Conservation (phyloP, 805 yeast species). For the Myxozyma geophila region DNA sequence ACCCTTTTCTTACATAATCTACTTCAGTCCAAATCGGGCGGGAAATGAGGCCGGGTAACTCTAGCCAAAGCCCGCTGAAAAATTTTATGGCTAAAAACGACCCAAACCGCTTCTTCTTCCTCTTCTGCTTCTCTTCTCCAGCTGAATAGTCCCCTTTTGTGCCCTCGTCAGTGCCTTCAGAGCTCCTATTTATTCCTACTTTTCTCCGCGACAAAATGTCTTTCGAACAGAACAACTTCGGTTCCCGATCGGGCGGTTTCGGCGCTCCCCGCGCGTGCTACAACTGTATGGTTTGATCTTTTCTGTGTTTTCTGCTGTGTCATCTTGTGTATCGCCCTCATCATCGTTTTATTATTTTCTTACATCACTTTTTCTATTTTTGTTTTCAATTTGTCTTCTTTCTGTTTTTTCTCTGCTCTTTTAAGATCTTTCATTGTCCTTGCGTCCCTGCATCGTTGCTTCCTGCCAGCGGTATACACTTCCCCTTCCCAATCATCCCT, state of each 20-base stretch:
- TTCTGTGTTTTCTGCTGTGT: not conserved
- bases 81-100: not conserved
- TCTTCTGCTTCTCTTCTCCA: too few relatives aligned
- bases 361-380: not conserved
- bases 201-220: conserved; percentile 6
- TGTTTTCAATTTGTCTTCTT: not conserved
- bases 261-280: conserved; percentile 35
- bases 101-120: not conserved
- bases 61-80: not conserved
- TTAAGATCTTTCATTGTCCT: not conserved
- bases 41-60: conserved; percentile 4
- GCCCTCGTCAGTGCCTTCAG: not conserved
- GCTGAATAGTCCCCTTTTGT: not conserved
- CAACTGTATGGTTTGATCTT: conserved; percentile 34
- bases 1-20: not conserved
- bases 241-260: conserved; percentile 19
- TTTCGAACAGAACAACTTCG: conserved; percentile 17
- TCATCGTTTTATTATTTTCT: not conserved
- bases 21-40: conserved; percentile 10
- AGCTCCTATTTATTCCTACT: not conserved
- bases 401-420: not conserved
- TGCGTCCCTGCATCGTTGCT: not conserved
- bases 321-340: not conserved
- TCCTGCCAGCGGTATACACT: conserved; percentile 4
- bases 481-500: not conserved